Evolutionary conservation across 371 early-diverging fungal species (phyloP), one percentile per base, ranked within the genome.

Genomic region (Mitosporidium daphniae): DNA sequence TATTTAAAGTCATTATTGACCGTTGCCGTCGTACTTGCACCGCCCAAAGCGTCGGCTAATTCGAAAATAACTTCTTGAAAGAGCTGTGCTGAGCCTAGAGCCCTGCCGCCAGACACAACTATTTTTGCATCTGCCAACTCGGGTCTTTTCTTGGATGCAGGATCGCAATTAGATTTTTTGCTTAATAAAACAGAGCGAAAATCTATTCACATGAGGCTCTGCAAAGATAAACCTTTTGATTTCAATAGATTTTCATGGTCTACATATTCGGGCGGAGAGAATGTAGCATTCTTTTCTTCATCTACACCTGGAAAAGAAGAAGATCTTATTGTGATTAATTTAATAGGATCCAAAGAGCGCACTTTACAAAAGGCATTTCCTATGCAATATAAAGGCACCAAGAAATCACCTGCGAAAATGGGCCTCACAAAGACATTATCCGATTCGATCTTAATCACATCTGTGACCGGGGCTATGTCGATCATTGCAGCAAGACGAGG

Each of bases 331-430:
- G 89, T 78, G 27, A 86, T 31, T 14, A 82, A 33, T 51, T 78
- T 78, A 43, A 77, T 42, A 15, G 47, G 25, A 30, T 82, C 89
- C 24, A 42, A 54, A 14, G 74, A 65, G 45, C 72, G 65, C 36
- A 86, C 89, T 2, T 62, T 78, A 22, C 75, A 75, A 42, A 82
- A 61, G n/a, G 82, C 84, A 37, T 86, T 86, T 34, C 73, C 68
- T 67, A 33, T 4, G 17, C 8, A 2, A 19, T 9, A n/a, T n/a
- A n/a, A 10, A 37, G 2, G 3, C 16, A 16, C 14, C 26, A 16
- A 11, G 11, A 9, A 26, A 40, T 32, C 40, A 61, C 77, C 82
- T 19, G 89, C 84, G 41, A 77, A 82, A 44, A 86, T 75, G 16
- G 84, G 82, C n/a, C 84, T 58, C 26, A 70, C 60, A 55, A 86